Evolutionary conservation across 2,329 filamentous ascomycete genomes (phyloP), one percentile per base, ranked within the genome.

Genomic region (Cercospora nicotianae): DNA sequence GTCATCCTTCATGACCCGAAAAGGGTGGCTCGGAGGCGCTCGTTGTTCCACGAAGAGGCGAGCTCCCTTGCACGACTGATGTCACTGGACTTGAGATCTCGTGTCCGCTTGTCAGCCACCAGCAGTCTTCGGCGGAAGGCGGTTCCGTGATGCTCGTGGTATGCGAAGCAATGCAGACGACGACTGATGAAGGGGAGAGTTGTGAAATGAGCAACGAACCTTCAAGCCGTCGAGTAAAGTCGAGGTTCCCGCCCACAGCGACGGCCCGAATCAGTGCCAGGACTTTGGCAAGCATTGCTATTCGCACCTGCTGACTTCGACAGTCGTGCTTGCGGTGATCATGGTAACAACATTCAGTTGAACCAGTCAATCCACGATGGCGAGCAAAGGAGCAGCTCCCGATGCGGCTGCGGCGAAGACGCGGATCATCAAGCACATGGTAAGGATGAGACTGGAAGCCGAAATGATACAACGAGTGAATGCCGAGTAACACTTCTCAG

Each of bases 401-500:
- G 33, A 61, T 61, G 59, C n/a, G 26, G 30, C 26, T 20, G 30
- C 63, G 12, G 33, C 39, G 33, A 39, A 61, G 64, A 23, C 16
- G 18, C 55, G 55, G 1, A 61, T 42, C 20, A 42, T 60, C 20
- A 53, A n/a, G 20, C 23, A 57, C 12, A 42, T 42, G 31, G 26
- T 59, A 59, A 55, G 48, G 26, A 26, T 16, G 10, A 55, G 8
- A 13, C 16, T 18, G 3, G 28, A 33, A 9, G 55, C n/a, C 28
- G 55, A 18, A 3, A 59, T 31, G 18, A 36, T 10, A 59, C 55
- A 5, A 28, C 9, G 10, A 36, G 6, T 16, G 55, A 31, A 23
- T n/a, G 31, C 55, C 18, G n/a, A 58, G 5, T 55, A 55, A 36
- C 30, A 23, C 28, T 9, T 36, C 26, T n/a, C 30, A 59, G 92